Base-by-base conservation (phyloP, 2,329 filamentous ascomycete genomes). In the Eutypa lata region DNA sequence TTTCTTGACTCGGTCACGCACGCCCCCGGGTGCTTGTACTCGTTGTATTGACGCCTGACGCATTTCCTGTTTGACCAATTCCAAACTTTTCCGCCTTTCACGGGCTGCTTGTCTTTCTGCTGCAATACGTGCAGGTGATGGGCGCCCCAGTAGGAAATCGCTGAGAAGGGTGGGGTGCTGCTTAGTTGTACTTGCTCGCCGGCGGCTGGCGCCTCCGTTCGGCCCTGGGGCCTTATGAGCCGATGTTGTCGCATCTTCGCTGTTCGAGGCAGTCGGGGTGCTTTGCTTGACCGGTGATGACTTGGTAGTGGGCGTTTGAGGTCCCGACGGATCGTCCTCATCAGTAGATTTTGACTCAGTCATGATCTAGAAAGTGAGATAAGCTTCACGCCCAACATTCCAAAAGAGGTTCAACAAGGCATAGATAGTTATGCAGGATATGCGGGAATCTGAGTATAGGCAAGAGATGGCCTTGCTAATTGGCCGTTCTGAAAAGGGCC, bases 1-100 rank as follows among this genome's bases (percentile, higher is more conserved):
- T 71, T 87, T 82, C 61, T 86, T 87, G 50, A 96, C 89, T 63
- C 91, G 86, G 60, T 90, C 88, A 57, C 83, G 83, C 47, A 95
- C 88, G n/a, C 82, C 82, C 3, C 81, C 80, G 0, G 83, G 88
- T 64, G 75, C 82, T 71, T 75, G 85, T 61, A 83, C 76, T 70
- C 75, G 84, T 67, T 71, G 78, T 49, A 80, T 82, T n/a, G 77
- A 71, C 7, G 75, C 81, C 59, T 84, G 75, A 49, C 79, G 80
- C 80, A 83, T 83, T 60, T 83, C 79, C 44, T 71, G 68, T 73
- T 87, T 80, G 63, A 83, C 75, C 55, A 79, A 67, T 70, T 88
- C 80, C 60, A 84, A 69, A 61, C 80, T 82, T 70, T 81, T 80
- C 60, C 83, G 76, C 57, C 81, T 75, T 48, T 76, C 72, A 13